Conservation (phyloP, 192 early-diverging fungal species). For the Coemansia sp. region DNA sequence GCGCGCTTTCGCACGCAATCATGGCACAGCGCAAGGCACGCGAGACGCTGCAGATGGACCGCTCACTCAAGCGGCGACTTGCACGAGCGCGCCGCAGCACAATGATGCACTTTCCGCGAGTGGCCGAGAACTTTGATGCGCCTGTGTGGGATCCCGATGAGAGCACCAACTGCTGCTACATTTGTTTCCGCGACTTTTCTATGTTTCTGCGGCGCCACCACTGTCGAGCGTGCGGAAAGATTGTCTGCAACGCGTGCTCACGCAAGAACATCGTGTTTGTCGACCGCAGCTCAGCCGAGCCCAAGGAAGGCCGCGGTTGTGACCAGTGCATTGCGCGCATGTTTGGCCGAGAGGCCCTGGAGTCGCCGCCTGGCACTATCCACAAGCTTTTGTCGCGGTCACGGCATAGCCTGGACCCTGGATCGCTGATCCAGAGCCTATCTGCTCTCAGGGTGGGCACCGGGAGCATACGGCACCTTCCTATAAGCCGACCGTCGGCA, state of each 20-base stretch:
- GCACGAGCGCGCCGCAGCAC: slow-evolving; percentile 50
- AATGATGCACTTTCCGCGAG: slow-evolving; percentile 57
- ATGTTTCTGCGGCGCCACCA: slow-evolving; percentile 72
- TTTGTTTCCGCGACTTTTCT: slow-evolving; percentile 68
- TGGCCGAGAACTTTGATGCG: slow-evolving; percentile 66
- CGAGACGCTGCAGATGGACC: slow-evolving; percentile 61
- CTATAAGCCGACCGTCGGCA: slow-evolving; percentile 14
- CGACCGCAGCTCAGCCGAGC: slow-evolving; percentile 15
- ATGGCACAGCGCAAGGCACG: slow-evolving; percentile 56
- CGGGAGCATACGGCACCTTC: slow-evolving; percentile 18
- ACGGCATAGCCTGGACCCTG: slow-evolving; percentile 48
- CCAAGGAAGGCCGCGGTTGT: slow-evolving; percentile 52
- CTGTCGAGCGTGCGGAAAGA: slow-evolving; percentile 74
- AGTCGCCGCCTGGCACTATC: slow-evolving; percentile 46
- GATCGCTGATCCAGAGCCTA: slow-evolving; percentile 38
- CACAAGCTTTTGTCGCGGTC: slow-evolving; percentile 38
- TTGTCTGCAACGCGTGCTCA: slow-evolving; percentile 74
- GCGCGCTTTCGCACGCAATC: slow-evolving; percentile 58
- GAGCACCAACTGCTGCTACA: slow-evolving; percentile 61
- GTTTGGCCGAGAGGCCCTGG: slow-evolving; percentile 51
- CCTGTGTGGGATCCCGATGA: slow-evolving; percentile 76
- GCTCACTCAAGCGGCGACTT: slow-evolving; percentile 38
- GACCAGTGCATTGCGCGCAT: slow-evolving; percentile 53
- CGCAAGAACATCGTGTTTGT: slow-evolving; percentile 57
- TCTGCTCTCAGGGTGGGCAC: slow-evolving; percentile 30